A percentile compares a stretch with the other conserved stretches of the same genome.
These are phyloP conservation scores for Geotrichum bryndzae DNA, from an alignment of 1,139 yeast species.

Conservation along the genomic window DNA sequence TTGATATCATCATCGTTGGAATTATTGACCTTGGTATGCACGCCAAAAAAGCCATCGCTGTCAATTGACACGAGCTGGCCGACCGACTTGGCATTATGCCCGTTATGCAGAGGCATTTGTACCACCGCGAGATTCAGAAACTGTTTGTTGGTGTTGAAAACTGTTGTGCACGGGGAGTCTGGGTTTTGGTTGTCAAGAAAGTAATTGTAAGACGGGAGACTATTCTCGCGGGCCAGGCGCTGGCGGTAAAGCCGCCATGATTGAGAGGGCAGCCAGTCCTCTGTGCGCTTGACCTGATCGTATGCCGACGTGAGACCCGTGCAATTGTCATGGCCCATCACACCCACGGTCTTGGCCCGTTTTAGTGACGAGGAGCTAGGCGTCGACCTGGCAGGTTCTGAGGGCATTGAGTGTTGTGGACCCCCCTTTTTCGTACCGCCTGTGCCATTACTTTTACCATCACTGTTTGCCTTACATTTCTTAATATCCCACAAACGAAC, in stretches of 20 bases:
- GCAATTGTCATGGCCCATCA: not conserved
- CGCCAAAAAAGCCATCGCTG: constrained; percentile 26
- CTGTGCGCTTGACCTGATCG: too few relatives aligned
- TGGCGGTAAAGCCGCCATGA: constrained; percentile 32
- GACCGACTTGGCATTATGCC: constrained; percentile 1
- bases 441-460: not conserved
- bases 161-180: constrained; percentile 25
- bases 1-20: too few relatives aligned
- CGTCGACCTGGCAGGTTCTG: too few relatives aligned
- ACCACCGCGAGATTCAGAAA: constrained; percentile 26
- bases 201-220: constrained; percentile 28
- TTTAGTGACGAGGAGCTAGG: not conserved
- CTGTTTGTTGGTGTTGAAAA: constrained; percentile 31
- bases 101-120: not conserved
- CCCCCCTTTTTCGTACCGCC: not conserved
- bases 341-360: not conserved
- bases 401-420: not conserved
- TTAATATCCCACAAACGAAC: constrained; percentile 68
- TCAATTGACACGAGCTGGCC: constrained; percentile 25
- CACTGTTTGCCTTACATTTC: constrained; percentile 20
- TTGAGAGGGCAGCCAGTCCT: constrained; percentile 29
- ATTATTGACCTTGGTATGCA: not conserved
- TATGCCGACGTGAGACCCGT: not conserved
- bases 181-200: constrained; percentile 25
- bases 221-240: constrained; percentile 29